Evolutionary conservation across 257 asterid species (phyloP), one percentile per base, ranked within the genome.

Genomic region (Eucommia ulmoides): DNA sequence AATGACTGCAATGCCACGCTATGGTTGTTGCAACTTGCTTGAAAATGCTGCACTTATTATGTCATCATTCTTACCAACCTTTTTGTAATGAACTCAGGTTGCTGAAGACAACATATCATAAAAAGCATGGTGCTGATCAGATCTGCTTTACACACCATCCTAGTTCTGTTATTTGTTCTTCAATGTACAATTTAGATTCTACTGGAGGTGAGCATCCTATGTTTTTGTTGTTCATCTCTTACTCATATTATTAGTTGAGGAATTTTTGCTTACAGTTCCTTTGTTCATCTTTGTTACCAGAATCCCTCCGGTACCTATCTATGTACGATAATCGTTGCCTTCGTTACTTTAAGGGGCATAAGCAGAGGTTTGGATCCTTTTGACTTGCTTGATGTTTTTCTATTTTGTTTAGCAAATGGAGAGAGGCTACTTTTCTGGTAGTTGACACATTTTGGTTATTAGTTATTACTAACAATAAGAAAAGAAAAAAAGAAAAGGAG

Each of bases 111-210:
- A 85, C 98, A 3, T 71, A 73, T 66, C 96, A 89, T 59, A 80
- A 83, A 80, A 83, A 74, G 67, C 88, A 85, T 59, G 98, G 96
- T 44, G 94, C 94, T 45, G 96, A 83, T 60, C 74, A 72, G 54
- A 76, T 89, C 67, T 83, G 98, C 65, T 85, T 85, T 54, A 81
- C 93, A 46, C 98, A 85, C 66, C 98, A 91, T 73, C 83, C 94
- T 5, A 81, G 75, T 65, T 81, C 94, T 20, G 86, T 91, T 54
- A 73, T 85, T 66, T 74, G 88, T 75, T 82, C 98, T 56, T 91
- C 98, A 52, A 75, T 67, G 54, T 67, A 70, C 67, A 68, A 75
- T 58, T 65, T 74, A 74, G 88, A 74, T 52, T 49, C 79, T 21
- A 42, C 52, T 52, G 94, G 81, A 78, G 96, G 94, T 85, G 64